These are phyloP conservation scores for Arachis monticola DNA, from an alignment of 331 rosid genomes.

Conservation along the genomic window DNA sequence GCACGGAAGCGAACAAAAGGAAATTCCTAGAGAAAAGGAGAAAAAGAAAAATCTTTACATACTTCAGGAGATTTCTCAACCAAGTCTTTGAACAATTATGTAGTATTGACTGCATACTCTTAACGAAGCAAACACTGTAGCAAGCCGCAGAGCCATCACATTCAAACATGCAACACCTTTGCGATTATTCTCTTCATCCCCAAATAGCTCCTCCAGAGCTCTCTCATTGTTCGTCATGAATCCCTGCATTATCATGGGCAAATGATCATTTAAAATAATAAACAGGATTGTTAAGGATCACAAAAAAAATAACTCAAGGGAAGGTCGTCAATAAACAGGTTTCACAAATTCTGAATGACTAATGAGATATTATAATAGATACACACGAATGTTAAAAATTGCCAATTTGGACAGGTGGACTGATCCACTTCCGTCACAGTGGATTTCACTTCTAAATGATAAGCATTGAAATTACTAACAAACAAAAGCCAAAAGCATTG, in stretches of 20 bases:
- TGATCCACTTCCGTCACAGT: slow-evolving; percentile 26
- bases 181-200: slow-evolving; percentile 75
- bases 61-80: slow-evolving; percentile 46
- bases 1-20: slow-evolving; percentile 91
- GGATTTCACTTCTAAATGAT: slow-evolving; percentile 22
- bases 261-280: slow-evolving; percentile 24
- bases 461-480: slow-evolving; percentile 20
- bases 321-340: slow-evolving; percentile 16
- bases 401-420: slow-evolving; percentile 17
- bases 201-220: slow-evolving; percentile 88
- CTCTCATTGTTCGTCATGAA: slow-evolving; percentile 89
- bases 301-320: slow-evolving; percentile 3
- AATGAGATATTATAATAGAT: slow-evolving; percentile 2
- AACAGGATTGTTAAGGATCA: slow-evolving; percentile 10
- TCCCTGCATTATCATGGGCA: slow-evolving; percentile 58
- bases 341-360: slow-evolving; percentile 26
- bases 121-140: slow-evolving; percentile 95
- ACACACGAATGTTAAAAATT: slow-evolving; percentile 35
- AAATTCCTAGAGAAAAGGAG: slow-evolving; percentile 64
- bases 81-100: slow-evolving; percentile 16
- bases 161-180: slow-evolving; percentile 76
- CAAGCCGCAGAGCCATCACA: slow-evolving; percentile 79
- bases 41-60: slow-evolving; percentile 7
- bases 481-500: background rate
- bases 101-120: slow-evolving; percentile 57